These are phyloP conservation scores for Grifola frondosa DNA, from an alignment of 1,284 basidiomycete species.

Conservation along the genomic window DNA sequence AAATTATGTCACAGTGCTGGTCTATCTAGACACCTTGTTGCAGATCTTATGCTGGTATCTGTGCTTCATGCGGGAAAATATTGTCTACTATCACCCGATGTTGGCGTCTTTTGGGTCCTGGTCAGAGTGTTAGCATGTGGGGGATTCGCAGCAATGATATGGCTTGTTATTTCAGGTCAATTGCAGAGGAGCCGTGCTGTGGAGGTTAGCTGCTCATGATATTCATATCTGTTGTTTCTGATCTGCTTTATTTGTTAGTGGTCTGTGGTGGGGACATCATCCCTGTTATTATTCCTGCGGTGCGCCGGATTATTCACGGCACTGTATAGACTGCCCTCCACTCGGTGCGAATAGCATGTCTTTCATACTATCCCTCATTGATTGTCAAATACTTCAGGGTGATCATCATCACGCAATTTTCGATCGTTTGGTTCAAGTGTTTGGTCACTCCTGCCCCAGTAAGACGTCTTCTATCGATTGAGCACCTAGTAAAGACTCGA, in stretches of 20 bases:
- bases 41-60: constrained; percentile 61
- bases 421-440: constrained; percentile 59
- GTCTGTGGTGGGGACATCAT: constrained; percentile 65
- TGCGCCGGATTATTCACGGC: constrained; percentile 61
- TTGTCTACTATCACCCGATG: constrained; percentile 60
- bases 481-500: not conserved
- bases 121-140: constrained; percentile 68
- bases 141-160: constrained; percentile 55
- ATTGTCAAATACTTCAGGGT: constrained; percentile 42
- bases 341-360: constrained; percentile 45
- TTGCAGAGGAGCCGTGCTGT: constrained; percentile 50
- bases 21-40: constrained; percentile 54
- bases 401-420: constrained; percentile 65
- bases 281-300: constrained; percentile 65
- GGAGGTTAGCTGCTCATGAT: constrained; percentile 48
- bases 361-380: not conserved
- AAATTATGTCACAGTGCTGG: constrained; percentile 34
- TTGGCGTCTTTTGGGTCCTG: constrained; percentile 71
- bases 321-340: constrained; percentile 61
- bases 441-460: constrained; percentile 50
- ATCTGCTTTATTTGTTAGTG: constrained; percentile 43
- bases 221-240: not conserved
- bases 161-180: constrained; percentile 55
- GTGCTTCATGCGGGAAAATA: constrained; percentile 63
- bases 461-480: constrained; percentile 19